phyloP scores from a whole-genome alignment of 257 asterid species.

The Leptodermis oblonga region DNA sequence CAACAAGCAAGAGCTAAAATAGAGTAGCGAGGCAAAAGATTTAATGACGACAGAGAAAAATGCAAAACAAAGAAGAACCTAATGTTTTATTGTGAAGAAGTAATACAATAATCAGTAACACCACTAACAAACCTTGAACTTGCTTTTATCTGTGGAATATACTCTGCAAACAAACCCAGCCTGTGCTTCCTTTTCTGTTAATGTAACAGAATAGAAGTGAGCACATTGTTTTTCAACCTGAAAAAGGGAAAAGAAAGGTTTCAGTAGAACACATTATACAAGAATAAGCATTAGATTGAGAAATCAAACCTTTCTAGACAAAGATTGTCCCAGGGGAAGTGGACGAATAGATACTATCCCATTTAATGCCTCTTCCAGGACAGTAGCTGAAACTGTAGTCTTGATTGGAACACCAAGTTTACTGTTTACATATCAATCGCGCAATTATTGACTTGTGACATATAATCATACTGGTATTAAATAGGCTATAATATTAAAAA shows the following conservation, averaged over 20 bases:
- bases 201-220: slow-evolving; percentile 83
- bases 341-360: slow-evolving; percentile 62
- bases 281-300: slow-evolving; percentile 9
- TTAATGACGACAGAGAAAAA: not conserved
- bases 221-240: slow-evolving; percentile 98
- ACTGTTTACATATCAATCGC: slow-evolving; percentile 38
- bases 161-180: slow-evolving; percentile 88
- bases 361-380: slow-evolving; percentile 94
- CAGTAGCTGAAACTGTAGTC: slow-evolving; percentile 91
- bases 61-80: not conserved
- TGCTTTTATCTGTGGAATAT: slow-evolving; percentile 78
- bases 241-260: slow-evolving; percentile 23
- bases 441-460: slow-evolving; percentile 14
- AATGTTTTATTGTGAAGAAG: not conserved
- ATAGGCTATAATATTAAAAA: slow-evolving; percentile 7
- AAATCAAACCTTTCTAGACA: slow-evolving; percentile 66
- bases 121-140: slow-evolving; percentile 62
- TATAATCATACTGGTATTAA: slow-evolving; percentile 7
- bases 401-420: slow-evolving; percentile 96
- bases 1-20: not conserved
- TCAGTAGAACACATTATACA: slow-evolving; percentile 19
- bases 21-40: not conserved
- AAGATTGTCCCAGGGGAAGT: slow-evolving; percentile 71
- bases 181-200: slow-evolving; percentile 82
- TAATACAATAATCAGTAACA: not conserved